Conservation (phyloP, 1,284 basidiomycete genomes). For the Porodaedalea pini region DNA sequence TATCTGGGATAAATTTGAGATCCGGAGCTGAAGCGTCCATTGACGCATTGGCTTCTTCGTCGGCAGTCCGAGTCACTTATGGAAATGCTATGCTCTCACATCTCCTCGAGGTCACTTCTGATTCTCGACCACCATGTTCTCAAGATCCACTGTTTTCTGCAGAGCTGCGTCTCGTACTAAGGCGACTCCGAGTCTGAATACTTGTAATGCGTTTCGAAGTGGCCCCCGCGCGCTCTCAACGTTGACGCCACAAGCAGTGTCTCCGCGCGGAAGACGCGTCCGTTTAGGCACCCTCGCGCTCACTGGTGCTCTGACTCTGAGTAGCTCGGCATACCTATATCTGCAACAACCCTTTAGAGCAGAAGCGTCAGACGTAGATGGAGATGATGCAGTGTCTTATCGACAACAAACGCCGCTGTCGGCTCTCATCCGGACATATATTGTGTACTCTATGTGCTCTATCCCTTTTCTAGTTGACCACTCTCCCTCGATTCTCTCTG, state of each 20-base stretch:
- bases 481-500: conserved; percentile 66
- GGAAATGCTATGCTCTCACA: too few species aligned
- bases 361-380: background rate
- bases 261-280: background rate
- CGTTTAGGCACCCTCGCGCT: background rate
- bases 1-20: background rate
- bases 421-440: conserved; percentile 62
- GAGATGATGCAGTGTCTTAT: too few species aligned
- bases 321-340: background rate
- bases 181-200: background rate
- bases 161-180: background rate
- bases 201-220: background rate
- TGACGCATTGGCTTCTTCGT: too few species aligned
- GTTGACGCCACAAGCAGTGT: background rate
- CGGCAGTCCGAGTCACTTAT: too few species aligned
- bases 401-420: conserved; percentile 31
- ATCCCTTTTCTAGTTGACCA: conserved; percentile 75
- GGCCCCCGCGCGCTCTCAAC: background rate
- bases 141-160: background rate
- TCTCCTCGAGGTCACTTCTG: background rate
- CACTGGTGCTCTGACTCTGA: background rate
- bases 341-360: background rate
- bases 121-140: background rate
- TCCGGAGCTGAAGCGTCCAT: background rate
- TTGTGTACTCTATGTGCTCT: conserved; percentile 80